Evolutionary conservation across 192 early-diverging fungal genomes (phyloP).

Genomic region (Allomyces macrogynus): DNA sequence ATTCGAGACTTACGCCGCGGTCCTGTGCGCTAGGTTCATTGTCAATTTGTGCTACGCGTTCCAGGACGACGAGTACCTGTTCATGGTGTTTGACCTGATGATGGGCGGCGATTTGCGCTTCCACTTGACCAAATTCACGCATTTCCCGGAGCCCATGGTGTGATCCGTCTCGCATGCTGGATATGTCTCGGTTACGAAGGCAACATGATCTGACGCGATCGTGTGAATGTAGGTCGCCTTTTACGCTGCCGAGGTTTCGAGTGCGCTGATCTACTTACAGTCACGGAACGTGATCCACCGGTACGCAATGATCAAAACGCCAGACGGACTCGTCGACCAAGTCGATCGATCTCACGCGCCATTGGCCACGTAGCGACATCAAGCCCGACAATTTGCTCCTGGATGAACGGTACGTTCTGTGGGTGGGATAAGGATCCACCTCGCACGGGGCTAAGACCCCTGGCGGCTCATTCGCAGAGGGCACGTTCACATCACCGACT

Average conservation of each 20-base stretch:
- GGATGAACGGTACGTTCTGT: constrained; percentile 16
- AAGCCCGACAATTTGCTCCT: constrained; percentile 70
- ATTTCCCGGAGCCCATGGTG: constrained; percentile 44
- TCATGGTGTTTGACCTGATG: constrained; percentile 40
- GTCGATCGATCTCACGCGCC: background rate
- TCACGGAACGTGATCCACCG: constrained; percentile 43
- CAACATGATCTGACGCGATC: background rate
- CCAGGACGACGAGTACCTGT: constrained; percentile 40
- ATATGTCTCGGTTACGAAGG: too few species aligned
- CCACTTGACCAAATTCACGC: constrained; percentile 16
- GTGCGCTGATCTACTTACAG: constrained; percentile 50
- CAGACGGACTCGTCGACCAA: too few species aligned
- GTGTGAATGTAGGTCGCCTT: constrained; percentile 12
- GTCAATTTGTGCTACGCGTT: constrained; percentile 34
- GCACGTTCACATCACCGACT: constrained; percentile 8
- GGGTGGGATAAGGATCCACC: too few species aligned
- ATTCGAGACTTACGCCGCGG: too few species aligned
- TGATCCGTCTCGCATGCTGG: background rate
- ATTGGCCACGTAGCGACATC: background rate
- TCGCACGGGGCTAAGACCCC: too few species aligned
- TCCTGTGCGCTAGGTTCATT: too few species aligned
- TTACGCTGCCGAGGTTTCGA: constrained; percentile 47
- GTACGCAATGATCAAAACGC: background rate
- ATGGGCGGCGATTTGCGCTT: constrained; percentile 35
- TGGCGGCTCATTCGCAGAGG: constrained; percentile 1